Evolutionary conservation across 1,284 basidiomycete genomes (phyloP), one percentile per base, ranked within the genome.

Genomic region (Salmacisia buchloeana): DNA sequence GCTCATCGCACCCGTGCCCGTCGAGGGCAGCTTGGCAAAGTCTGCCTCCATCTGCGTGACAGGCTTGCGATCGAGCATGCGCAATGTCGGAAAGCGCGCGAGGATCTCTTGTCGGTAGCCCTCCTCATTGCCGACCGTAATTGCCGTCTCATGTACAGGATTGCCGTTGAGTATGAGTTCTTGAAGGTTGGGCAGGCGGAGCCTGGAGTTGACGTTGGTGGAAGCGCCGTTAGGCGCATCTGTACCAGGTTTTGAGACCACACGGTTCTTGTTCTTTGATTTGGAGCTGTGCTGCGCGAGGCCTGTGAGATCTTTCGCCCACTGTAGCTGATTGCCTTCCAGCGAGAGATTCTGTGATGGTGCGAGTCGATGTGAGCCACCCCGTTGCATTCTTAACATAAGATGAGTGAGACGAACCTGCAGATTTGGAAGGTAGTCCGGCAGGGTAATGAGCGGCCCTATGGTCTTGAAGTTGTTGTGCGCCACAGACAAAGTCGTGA

Each of bases 111-210:
- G 59, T 25, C 70, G 58, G 35, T 63, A 67, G 0, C 63, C 81
- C 84, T 73, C 69, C 89, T 90, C 85, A 85, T 81, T 86, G 85
- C 79, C 89, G 88, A 58, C 84, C 81, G 59, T 86, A 84, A 23
- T 82, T 60, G 89, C 87, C 38, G 83, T 75, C 31, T 88, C 86
- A 61, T 88, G 85, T 52, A 94, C 70, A 1, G 91, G 92, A 74
- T 93, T 94, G 25, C 88, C 91, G 9, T 84, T 82, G 59, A 94
- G 81, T 43, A 94, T 85, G 46, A 94, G 80, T 81, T 94, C 92
- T 62, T 68, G 68, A 45, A 77, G 68, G 33, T 64, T 65, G 41
- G 61, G 39, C 36, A 76, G 63, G 13, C 49, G 46, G 18, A n/a
- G 36, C 9, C 56, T 67, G 69, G 58, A 68, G 56, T 10, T 60